phyloP scores from a whole-genome alignment of 192 early-diverging fungal species.

The Umbelopsis sp. region DNA sequence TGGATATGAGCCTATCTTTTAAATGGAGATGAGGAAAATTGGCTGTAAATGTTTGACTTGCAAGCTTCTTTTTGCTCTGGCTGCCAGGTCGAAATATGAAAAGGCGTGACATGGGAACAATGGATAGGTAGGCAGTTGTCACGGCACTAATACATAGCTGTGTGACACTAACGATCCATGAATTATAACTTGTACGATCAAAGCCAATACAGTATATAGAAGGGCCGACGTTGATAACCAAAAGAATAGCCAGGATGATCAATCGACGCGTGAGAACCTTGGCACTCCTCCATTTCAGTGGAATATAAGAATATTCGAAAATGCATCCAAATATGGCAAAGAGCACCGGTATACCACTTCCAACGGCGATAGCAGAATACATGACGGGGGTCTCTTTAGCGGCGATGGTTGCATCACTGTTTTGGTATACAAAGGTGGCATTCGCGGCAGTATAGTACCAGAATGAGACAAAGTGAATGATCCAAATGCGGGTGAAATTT shows the following conservation, averaged over 20 bases:
- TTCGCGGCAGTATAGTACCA: conserved; percentile 81
- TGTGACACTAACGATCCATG: conserved; percentile 61
- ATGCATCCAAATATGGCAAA: conserved; percentile 66
- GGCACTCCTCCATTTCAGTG: conserved; percentile 58
- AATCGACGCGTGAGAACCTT: conserved; percentile 54
- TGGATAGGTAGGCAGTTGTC: conserved; percentile 65
- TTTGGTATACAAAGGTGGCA: conserved; percentile 64
- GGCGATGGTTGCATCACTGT: conserved; percentile 30
- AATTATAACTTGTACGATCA: conserved; percentile 41
- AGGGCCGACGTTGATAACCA: conserved; percentile 67
- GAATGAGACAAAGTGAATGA: conserved; percentile 77
- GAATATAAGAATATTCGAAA: conserved; percentile 75
- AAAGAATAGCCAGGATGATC: conserved; percentile 58
- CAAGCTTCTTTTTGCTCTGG: conserved; percentile 42
- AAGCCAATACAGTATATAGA: conserved; percentile 60
- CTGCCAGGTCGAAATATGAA: conserved; percentile 29
- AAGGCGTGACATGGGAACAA: conserved; percentile 66
- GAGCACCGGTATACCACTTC: conserved; percentile 67
- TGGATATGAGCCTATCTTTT: conserved; percentile 68
- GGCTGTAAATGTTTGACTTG: conserved; percentile 67
- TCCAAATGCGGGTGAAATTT: conserved; percentile 88
- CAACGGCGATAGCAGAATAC: conserved; percentile 67
- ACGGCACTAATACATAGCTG: conserved; percentile 72
- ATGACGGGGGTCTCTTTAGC: conserved; percentile 46
- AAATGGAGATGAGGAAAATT: conserved; percentile 70